Conservation (phyloP, 768 basidiomycete species). For the Leccinum imitatum region DNA sequence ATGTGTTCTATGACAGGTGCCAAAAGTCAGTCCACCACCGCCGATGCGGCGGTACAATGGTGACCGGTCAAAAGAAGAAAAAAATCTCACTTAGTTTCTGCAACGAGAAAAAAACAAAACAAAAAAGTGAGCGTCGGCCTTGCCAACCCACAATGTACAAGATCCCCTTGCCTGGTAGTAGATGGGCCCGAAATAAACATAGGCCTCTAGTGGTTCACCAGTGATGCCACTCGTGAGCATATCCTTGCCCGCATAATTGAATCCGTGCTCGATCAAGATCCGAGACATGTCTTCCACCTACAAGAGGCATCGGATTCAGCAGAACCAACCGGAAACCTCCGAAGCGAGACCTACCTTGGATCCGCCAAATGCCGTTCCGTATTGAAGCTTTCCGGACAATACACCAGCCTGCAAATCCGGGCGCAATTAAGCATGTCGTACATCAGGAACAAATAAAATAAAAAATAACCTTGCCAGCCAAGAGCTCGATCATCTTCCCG, state of each 20-base stretch:
- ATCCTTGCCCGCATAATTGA: slow-evolving; percentile 98
- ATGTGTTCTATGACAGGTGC: slow-evolving; percentile 70
- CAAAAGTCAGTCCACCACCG: slow-evolving; percentile 14
- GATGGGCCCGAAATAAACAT: slow-evolving; percentile 98
- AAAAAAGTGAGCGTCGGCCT: slow-evolving; percentile 2
- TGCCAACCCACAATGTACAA: slow-evolving; percentile 5
- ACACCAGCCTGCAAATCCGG: slow-evolving; percentile 74
- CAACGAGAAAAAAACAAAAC: not conserved
- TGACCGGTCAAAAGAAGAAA: not conserved
- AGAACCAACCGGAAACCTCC: slow-evolving; percentile 4
- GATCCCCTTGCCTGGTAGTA: slow-evolving; percentile 81
- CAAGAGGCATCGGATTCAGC: slow-evolving; percentile 8
- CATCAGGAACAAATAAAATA: not conserved
- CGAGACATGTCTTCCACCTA: slow-evolving; percentile 98
- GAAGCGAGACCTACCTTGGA: slow-evolving; percentile 64
- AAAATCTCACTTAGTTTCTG: slow-evolving; percentile 87
- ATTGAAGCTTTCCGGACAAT: slow-evolving; percentile 82
- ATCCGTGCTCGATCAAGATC: slow-evolving; percentile 92
- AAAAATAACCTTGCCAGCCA: slow-evolving; percentile 80
- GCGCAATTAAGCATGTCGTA: not conserved
- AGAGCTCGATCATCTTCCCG: slow-evolving; percentile 98
- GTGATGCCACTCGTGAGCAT: slow-evolving; percentile 98
- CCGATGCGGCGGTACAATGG: not conserved
- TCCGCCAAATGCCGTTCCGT: slow-evolving; percentile 96
- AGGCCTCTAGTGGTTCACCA: slow-evolving; percentile 93